Percentiles rank a stretch among this genome's conserved stretches.
Conservation (phyloP, 164 flowering plant species). For the Macadamia tetraphylla region DNA sequence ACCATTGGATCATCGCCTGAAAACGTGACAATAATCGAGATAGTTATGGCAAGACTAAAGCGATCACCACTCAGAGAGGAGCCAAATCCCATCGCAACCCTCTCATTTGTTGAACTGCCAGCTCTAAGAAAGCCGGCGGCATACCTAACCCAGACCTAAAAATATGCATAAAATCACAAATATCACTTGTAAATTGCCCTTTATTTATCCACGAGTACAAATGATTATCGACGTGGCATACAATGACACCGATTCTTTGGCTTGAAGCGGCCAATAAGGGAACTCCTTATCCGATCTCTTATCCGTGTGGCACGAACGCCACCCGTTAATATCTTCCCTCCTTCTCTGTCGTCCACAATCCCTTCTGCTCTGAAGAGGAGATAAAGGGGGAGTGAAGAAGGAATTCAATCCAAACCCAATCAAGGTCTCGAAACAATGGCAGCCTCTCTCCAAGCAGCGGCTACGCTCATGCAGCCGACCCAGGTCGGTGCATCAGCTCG, state of each 20-base stretch:
- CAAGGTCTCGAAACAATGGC: conserved; percentile 36
- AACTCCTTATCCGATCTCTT: conserved; percentile 49
- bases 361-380: background rate
- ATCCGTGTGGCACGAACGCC: conserved; percentile 33
- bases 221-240: conserved; percentile 17
- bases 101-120: too few species aligned
- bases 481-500: conserved; percentile 40
- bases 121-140: too few species aligned
- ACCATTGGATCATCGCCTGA: too few species aligned
- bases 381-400: background rate
- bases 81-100: too few species aligned
- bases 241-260: background rate
- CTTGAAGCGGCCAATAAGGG: conserved; percentile 34
- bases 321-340: conserved; percentile 12
- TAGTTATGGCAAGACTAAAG: too few species aligned
- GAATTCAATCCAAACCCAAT: conserved; percentile 8
- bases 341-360: background rate
- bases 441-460: conserved; percentile 84
- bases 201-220: too few species aligned
- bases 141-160: too few species aligned
- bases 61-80: too few species aligned
- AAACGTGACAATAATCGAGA: too few species aligned
- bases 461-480: conserved; percentile 74
- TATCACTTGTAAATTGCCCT: too few species aligned
- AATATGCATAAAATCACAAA: too few species aligned